Conservation (phyloP, 306 rosid genomes). For the Hylodesmum podocarpum region DNA sequence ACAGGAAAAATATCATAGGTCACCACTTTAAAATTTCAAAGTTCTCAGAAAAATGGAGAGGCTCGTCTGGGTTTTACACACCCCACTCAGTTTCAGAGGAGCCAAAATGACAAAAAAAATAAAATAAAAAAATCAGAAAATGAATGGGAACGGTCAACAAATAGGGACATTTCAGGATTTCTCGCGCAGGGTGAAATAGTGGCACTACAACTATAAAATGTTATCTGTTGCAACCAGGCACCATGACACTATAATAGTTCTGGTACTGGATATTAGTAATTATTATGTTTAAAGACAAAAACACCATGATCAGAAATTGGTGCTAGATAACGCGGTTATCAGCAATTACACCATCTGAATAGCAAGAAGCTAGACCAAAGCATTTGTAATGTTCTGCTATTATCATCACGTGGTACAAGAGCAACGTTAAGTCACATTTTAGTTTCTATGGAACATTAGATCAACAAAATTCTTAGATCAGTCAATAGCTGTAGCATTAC, state of each 20-base stretch:
- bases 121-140: not conserved
- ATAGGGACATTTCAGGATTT: not conserved
- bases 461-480: not conserved
- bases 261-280: not conserved
- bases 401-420: not conserved
- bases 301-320: not conserved
- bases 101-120: not conserved
- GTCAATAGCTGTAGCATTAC: not conserved
- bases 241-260: not conserved
- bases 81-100: not conserved
- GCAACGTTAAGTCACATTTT: not conserved
- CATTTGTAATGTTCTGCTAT: constrained; percentile 7
- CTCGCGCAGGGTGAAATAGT: not conserved
- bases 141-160: not conserved
- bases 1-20: not conserved
- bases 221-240: not conserved
- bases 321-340: not conserved
- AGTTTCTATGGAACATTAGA: not conserved
- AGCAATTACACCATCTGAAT: constrained; percentile 6
- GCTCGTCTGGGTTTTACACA: not conserved
- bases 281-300: not conserved
- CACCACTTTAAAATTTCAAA: not conserved
- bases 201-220: not conserved
- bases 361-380: not conserved
- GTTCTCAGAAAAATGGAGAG: not conserved